Evolutionary conservation across 331 rosid genomes (phyloP), one percentile per base, ranked within the genome.

Genomic region (Erythrophleum ivorense): DNA sequence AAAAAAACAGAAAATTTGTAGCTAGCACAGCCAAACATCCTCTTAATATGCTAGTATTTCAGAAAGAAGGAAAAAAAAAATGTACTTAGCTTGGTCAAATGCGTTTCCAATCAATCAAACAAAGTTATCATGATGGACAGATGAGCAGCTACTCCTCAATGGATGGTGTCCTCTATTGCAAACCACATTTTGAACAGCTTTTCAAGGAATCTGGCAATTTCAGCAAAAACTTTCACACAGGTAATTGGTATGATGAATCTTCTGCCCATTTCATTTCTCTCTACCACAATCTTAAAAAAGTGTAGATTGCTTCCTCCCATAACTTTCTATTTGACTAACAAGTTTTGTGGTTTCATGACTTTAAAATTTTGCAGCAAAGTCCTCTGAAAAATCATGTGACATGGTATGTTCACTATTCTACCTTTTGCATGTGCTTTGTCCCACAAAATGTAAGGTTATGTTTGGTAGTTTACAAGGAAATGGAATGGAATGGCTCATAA

Each of bases 151-250:
- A 96, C 91, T 96, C 99, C 78, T 96, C 97, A 58, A 96, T 96
- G 99, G 98, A 96, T 82, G 99, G 99, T 64, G 76, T 94, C 84
- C 97, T 96, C 63, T 96, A 87, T 65, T 96, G 99, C 94, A 94
- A 86, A 84, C 62, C 94, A 62, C 99, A 96, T 82, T 96, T 96
- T 82, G 99, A 96, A 73, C 98, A 96, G 78, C 99, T 96, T 81
- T 96, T 94, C 87, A 96, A 96, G 89, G 98, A 96, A 90, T 96
- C 98, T 65, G 99, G 99, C 71, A 93, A 94, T 87, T 96, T 96
- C 88, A 91, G 97, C 92, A 96, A 96, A 89, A 96, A 96, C 76
- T 96, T 96, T 66, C 97, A 90, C 2, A 38, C 78, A 43, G 75
- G 97, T 89, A 77, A 64, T 19, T 3, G 43, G 0, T 21, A 68